These are phyloP conservation scores for Globisporangium polare DNA, from an alignment of 352 stramenopile species.

Conservation along the genomic window DNA sequence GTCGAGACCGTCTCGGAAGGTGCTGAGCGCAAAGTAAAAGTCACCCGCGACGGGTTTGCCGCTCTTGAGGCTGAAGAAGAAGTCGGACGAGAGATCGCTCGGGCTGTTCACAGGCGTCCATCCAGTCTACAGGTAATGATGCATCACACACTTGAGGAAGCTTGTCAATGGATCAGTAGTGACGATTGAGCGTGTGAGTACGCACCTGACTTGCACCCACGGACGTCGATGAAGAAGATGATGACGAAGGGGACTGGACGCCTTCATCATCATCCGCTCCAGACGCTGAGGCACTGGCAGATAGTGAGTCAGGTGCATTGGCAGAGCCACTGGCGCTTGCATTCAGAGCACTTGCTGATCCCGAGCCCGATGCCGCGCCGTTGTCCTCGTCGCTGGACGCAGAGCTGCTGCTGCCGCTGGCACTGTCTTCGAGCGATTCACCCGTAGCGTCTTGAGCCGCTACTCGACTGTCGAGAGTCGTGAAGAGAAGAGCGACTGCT, in stretches of 20 bases:
- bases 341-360: background rate
- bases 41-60: background rate
- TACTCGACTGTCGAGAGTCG: background rate
- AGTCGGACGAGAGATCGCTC: background rate
- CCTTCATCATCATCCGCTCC: background rate
- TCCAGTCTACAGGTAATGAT: background rate
- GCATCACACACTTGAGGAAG: too few species aligned
- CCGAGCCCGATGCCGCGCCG: background rate
- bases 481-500: background rate
- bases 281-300: background rate
- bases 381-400: background rate
- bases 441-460: background rate
- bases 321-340: background rate
- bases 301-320: background rate
- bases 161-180: too few species aligned
- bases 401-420: background rate
- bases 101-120: slow-evolving; percentile 2
- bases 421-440: background rate
- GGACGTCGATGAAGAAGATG: background rate
- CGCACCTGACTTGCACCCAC: background rate
- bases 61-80: slow-evolving; percentile 3
- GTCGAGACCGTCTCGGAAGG: background rate
- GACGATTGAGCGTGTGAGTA: background rate
- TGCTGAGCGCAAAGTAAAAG: slow-evolving; percentile 5
- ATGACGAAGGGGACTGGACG: background rate